A percentile compares a stretch with the other conserved stretches of the same genome.
Conservation (phyloP, 768 basidiomycete genomes). For the Mycena indigotica region DNA sequence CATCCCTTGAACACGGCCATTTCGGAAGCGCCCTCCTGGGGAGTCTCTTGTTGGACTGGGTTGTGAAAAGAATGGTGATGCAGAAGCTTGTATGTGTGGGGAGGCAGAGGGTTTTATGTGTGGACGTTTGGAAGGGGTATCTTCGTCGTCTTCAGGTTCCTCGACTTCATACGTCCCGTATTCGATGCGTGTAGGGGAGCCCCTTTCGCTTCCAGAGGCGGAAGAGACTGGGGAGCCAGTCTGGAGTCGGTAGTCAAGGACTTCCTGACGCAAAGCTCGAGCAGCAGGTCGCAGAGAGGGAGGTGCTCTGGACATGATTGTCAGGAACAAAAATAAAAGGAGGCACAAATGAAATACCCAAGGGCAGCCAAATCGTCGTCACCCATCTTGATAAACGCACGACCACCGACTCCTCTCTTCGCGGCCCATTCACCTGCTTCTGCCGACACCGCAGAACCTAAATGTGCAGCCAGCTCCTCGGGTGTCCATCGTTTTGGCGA, state of each 20-base stretch:
- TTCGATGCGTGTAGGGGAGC: slow-evolving; percentile 8
- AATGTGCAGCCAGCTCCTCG: slow-evolving; percentile 18
- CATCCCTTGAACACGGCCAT: slow-evolving; percentile 23
- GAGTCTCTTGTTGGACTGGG: neutral
- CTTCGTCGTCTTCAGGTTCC: slow-evolving; percentile 2
- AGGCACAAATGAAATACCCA: slow-evolving; percentile 6
- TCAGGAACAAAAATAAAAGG: neutral
- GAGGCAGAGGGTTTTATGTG: neutral
- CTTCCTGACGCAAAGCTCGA: slow-evolving; percentile 15
- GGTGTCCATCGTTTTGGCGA: slow-evolving; percentile 19
- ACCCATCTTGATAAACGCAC: slow-evolving; percentile 16
- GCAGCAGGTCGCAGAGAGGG: slow-evolving; percentile 17
- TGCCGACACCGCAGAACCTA: neutral
- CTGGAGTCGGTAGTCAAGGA: slow-evolving; percentile 11
- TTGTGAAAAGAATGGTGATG: slow-evolving; percentile 1
- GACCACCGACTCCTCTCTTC: slow-evolving; percentile 5
- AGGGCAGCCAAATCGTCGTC: slow-evolving; percentile 12
- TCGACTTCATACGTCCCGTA: slow-evolving; percentile 6
- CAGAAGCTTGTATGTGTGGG: slow-evolving; percentile 10
- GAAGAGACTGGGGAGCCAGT: slow-evolving; percentile 1
- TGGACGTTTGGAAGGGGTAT: slow-evolving; percentile 8
- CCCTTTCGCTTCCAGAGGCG: slow-evolving; percentile 1
- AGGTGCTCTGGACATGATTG: slow-evolving; percentile 6
- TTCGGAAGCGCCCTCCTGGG: slow-evolving; percentile 8
- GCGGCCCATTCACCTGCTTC: slow-evolving; percentile 19